Conservation (phyloP, 306 rosid species). For the Inga leiocalycina region DNA sequence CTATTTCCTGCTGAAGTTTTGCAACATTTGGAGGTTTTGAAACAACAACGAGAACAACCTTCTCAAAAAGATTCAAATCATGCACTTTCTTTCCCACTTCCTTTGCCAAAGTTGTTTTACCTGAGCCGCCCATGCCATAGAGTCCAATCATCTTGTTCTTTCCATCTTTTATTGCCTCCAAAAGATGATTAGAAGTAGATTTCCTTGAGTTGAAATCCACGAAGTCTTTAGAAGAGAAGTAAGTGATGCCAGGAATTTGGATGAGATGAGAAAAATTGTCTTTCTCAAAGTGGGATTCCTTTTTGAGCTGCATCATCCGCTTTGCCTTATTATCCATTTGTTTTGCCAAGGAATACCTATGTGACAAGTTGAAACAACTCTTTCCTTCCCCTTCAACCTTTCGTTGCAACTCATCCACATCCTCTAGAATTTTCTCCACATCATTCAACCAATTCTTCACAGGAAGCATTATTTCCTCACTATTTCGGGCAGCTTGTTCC, state of each 20-base stretch:
- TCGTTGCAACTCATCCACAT: neutral
- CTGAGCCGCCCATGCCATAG: conserved; percentile 3
- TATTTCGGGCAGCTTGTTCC: neutral
- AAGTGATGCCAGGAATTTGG: neutral
- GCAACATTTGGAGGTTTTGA: neutral
- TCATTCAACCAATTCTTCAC: neutral
- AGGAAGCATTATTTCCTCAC: neutral
- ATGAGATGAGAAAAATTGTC: neutral
- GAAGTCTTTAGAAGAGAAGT: neutral
- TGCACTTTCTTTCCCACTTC: neutral
- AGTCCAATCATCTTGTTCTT: neutral
- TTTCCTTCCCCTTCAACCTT: neutral
- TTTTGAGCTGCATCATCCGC: neutral
- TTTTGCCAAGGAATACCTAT: neutral
- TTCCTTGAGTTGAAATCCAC: neutral
- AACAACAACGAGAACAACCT: neutral
- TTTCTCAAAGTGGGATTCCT: too few relatives aligned
- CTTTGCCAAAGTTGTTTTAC: conserved; percentile 7
- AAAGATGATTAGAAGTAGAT: neutral
- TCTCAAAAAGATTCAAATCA: neutral
- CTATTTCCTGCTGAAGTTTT: neutral
- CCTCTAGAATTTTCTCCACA: neutral
- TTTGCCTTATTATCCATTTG: neutral
- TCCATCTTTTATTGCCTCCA: neutral
- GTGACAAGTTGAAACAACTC: neutral